Evolutionary conservation across 352 stramenopile species (phyloP).

Genomic region (Thalassiosira exigua): DNA sequence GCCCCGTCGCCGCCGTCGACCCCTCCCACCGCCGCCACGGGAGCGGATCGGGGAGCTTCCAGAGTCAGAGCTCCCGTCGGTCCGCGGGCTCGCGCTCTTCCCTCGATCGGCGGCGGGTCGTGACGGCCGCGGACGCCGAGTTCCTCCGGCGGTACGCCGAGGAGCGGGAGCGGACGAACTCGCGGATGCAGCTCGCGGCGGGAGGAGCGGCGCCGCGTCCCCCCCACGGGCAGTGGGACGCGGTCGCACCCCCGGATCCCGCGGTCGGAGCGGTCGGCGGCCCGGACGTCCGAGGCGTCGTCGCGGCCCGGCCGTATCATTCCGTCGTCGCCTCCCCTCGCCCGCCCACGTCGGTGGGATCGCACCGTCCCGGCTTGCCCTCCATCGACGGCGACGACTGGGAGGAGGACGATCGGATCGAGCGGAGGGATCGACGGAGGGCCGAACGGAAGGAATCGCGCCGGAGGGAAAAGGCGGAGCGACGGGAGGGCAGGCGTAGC

Average conservation of each 20-base stretch:
- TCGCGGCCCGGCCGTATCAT: slow-evolving; percentile 1
- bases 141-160: slow-evolving; percentile 45
- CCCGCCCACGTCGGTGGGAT: slow-evolving; percentile 44
- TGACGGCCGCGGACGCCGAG: slow-evolving; percentile 35
- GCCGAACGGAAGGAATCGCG: slow-evolving; percentile 13
- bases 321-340: slow-evolving; percentile 8
- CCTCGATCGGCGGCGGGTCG: background rate
- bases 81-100: slow-evolving; percentile 11
- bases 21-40: slow-evolving; percentile 6
- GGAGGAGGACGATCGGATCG: slow-evolving; percentile 55
- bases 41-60: slow-evolving; percentile 24
- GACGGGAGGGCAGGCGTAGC: too few species aligned
- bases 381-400: slow-evolving; percentile 60
- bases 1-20: background rate
- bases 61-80: slow-evolving; percentile 23
- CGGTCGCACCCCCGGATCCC: background rate
- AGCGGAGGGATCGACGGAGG: slow-evolving; percentile 17
- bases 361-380: slow-evolving; percentile 42
- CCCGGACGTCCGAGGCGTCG: too few species aligned
- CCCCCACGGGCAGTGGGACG: background rate
- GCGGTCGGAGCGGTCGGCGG: background rate
- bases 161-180: slow-evolving; percentile 40
- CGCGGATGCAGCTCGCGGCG: slow-evolving; percentile 12
- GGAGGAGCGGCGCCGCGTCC: background rate
- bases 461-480: background rate